Base-by-base conservation (phyloP, 805 yeast species). In the Kodamaea nitidulidarum region DNA sequence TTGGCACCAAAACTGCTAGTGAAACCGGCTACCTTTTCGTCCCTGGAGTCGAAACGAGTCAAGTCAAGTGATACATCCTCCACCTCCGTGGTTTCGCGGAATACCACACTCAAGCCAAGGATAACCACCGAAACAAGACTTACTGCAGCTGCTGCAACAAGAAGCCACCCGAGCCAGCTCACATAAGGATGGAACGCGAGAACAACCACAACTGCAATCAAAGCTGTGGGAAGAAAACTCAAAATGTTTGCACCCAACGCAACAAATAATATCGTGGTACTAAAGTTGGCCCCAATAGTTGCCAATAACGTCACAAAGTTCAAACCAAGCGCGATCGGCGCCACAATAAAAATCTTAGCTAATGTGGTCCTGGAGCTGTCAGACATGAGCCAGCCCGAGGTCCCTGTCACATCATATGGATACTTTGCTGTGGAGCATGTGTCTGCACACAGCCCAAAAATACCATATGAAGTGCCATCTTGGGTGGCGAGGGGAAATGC, bases 131-230 rank as follows among this genome's bases (percentile, higher is more conserved):
- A 60, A 2, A 78, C 39, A 42, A 84, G 61, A 40, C 71, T 70
- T 39, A 80, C 59, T 0, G 70, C 81, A 9, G 85, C 82, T 3
- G 86, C 73, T 1, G 83, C 88, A 20, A 84, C 71, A 51, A 81
- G 65, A 24, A 81, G 55, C 90, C 91, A 84, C 7, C 81, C 70
- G n/a, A 80, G 70, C 90, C 90, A 84, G 5, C 70, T 60, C 12
- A 81, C 68, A 44, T 80, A 65, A 7, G 93, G 93, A 49, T 68
- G 73, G 55, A 81, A 84, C 11, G 78, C 61, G 36, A 85, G 50
- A 27, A 83, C 69, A 0, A 67, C 65, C 20, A 80, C 71, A 8
- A 84, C 60, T 39, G 83, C 75, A 16, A 73, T 60, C 29, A 83
- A 46, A 1, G 81, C 71, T 7, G 86, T 61, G 8, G 73, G 66